Base-by-base conservation (phyloP, 2,329 filamentous ascomycete genomes). In the Didymellaceae sp. region DNA sequence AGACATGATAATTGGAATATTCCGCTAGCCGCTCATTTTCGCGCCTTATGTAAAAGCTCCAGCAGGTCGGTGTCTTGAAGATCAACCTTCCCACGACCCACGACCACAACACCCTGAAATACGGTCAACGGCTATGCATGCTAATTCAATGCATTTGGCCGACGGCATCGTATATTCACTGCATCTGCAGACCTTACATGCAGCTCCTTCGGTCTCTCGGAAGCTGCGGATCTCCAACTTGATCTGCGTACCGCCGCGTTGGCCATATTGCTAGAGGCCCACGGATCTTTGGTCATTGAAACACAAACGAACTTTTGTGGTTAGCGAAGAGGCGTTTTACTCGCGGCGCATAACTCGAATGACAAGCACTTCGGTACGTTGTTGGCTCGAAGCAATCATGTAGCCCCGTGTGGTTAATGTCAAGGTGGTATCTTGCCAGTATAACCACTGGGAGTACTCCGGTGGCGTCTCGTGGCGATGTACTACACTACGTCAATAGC, bases 1-100 rank as follows among this genome's bases (percentile, higher is more conserved):
- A n/a, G n/a, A n/a, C n/a, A n/a, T n/a, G n/a, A n/a, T n/a, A n/a
- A n/a, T n/a, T n/a, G n/a, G n/a, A n/a, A n/a, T n/a, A n/a, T n/a
- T n/a, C n/a, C n/a, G n/a, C n/a, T n/a, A n/a, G n/a, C n/a, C n/a
- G n/a, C n/a, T n/a, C n/a, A n/a, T n/a, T n/a, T n/a, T n/a, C n/a
- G n/a, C n/a, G n/a, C n/a, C n/a, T n/a, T n/a, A n/a, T n/a, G n/a
- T n/a, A n/a, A n/a, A n/a, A n/a, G n/a, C n/a, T n/a, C n/a, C n/a
- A n/a, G n/a, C n/a, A n/a, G n/a, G n/a, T n/a, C n/a, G n/a, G n/a
- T n/a, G n/a, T n/a, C n/a, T n/a, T n/a, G n/a, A n/a, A n/a, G n/a
- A n/a, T n/a, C n/a, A n/a, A n/a, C n/a, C n/a, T n/a, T 76, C 95
- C 24, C 85, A 70, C n/a, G 91, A 96, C 68, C 91, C 91, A 1